A percentile compares a stretch with the other conserved stretches of the same genome.
phyloP scores from a whole-genome alignment of 75 land plant genomes.

The Selaginella tamariscina region DNA sequence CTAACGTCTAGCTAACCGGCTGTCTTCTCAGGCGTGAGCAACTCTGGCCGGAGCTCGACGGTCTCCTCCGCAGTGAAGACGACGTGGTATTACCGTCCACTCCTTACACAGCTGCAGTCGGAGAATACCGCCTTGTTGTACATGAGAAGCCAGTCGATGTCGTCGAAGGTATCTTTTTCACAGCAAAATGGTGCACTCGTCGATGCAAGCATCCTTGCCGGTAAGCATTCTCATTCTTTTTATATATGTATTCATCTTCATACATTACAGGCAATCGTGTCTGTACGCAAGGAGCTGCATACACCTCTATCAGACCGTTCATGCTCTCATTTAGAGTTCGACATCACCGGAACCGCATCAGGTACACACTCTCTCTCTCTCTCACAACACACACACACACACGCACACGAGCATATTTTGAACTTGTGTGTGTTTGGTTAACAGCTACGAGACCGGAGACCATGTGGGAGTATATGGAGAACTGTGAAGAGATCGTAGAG shows the following conservation, averaged over 20 bases:
- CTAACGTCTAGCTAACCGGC: background rate
- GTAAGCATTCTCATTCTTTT: background rate
- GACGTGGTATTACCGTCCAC: background rate
- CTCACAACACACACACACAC: background rate
- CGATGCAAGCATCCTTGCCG: slow-evolving; percentile 5
- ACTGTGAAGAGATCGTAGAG: background rate
- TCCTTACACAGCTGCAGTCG: background rate
- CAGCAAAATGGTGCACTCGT: background rate
- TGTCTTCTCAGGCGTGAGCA: slow-evolving; percentile 6
- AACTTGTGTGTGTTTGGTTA: background rate
- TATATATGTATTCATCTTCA: background rate
- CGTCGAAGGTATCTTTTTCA: background rate
- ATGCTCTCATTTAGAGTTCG: slow-evolving; percentile 9
- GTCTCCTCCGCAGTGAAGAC: background rate
- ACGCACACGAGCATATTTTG: background rate
- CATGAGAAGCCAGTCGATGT: background rate
- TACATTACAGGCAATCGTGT: background rate
- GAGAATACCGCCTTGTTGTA: slow-evolving; percentile 1
- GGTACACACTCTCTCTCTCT: background rate
- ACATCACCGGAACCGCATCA: background rate
- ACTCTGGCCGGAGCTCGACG: slow-evolving; percentile 4
- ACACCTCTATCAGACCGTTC: background rate
- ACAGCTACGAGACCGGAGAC: slow-evolving; percentile 8
- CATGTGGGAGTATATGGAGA: slow-evolving; percentile 8
- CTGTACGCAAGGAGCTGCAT: slow-evolving; percentile 1